A percentile compares a stretch with the other conserved stretches of the same genome.
Conservation (phyloP, 495 filamentous ascomycete species). For the Extremus antarcticus region DNA sequence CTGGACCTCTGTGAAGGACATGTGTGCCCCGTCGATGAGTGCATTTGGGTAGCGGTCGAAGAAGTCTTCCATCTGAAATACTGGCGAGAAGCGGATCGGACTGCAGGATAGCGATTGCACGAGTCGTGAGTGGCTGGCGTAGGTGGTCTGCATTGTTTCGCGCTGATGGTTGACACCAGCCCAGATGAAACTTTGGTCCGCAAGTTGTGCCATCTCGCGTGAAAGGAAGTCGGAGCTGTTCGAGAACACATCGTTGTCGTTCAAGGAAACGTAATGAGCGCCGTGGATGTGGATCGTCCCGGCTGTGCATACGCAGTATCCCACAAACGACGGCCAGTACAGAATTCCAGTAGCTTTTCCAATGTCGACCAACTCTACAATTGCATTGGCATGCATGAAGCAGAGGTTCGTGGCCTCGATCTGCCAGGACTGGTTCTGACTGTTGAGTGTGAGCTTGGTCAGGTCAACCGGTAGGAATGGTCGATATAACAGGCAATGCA, state of each 20-base stretch:
- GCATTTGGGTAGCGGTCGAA: constrained; percentile 62
- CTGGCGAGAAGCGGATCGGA: constrained; percentile 58
- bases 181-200: constrained; percentile 62
- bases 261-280: constrained; percentile 56
- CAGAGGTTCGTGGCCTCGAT: constrained; percentile 79
- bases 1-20: constrained; percentile 32
- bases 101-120: constrained; percentile 57
- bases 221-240: constrained; percentile 60
- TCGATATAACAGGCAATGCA: constrained; percentile 75
- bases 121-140: constrained; percentile 59
- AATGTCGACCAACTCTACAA: constrained; percentile 70
- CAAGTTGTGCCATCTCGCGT: constrained; percentile 66
- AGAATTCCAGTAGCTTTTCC: constrained; percentile 52
- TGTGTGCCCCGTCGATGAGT: constrained; percentile 43
- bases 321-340: constrained; percentile 74
- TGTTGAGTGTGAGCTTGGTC: constrained; percentile 61
- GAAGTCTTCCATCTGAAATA: constrained; percentile 78
- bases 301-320: constrained; percentile 71
- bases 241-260: constrained; percentile 52
- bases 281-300: constrained; percentile 80
- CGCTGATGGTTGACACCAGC: constrained; percentile 68
- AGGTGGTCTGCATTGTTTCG: constrained; percentile 63
- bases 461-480: constrained; percentile 78
- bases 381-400: constrained; percentile 77
- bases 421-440: constrained; percentile 83